phyloP scores from a whole-genome alignment of 1,284 basidiomycete species.

The Pulchroboletus neoregius region DNA sequence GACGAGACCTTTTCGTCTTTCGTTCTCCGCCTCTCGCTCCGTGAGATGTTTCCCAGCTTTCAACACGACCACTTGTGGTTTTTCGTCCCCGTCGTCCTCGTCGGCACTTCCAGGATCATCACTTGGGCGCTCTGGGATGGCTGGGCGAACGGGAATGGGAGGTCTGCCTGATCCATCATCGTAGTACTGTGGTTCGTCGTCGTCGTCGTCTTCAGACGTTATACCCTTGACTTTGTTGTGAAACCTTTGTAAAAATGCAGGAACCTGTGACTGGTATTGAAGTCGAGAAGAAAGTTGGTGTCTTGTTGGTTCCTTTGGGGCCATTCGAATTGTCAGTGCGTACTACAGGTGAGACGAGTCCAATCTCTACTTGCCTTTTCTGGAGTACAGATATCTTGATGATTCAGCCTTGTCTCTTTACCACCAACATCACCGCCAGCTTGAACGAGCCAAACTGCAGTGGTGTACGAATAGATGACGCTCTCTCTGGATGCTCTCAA shows the following conservation, averaged over 20 bases:
- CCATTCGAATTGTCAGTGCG: conserved; percentile 39
- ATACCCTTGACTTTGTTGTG: conserved; percentile 56
- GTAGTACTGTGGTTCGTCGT: conserved; percentile 37
- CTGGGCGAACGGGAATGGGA: conserved; percentile 68
- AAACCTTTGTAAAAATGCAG: conserved; percentile 57
- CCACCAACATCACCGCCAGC: background rate
- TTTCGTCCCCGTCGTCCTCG: conserved; percentile 76
- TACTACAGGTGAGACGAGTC: no score
- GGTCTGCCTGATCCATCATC: conserved; percentile 63
- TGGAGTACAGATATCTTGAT: background rate
- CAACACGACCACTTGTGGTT: conserved; percentile 81
- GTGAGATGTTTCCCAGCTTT: conserved; percentile 81
- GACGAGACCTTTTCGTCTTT: conserved; percentile 65
- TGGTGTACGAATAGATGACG: conserved; percentile 16
- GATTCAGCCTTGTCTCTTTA: background rate
- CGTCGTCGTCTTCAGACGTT: conserved; percentile 37
- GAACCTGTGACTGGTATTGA: conserved; percentile 49
- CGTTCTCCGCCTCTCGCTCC: conserved; percentile 70
- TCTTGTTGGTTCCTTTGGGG: conserved; percentile 62
- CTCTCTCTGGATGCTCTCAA: conserved; percentile 27
- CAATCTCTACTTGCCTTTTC: conserved; percentile 25
- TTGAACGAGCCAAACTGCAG: background rate
- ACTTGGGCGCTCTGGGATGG: conserved; percentile 66
- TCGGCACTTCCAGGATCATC: conserved; percentile 71
- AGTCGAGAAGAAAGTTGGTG: conserved; percentile 63